Evolutionary conservation across 192 early-diverging fungal species (phyloP).

Genomic region (Gamsiella multidivaricata): DNA sequence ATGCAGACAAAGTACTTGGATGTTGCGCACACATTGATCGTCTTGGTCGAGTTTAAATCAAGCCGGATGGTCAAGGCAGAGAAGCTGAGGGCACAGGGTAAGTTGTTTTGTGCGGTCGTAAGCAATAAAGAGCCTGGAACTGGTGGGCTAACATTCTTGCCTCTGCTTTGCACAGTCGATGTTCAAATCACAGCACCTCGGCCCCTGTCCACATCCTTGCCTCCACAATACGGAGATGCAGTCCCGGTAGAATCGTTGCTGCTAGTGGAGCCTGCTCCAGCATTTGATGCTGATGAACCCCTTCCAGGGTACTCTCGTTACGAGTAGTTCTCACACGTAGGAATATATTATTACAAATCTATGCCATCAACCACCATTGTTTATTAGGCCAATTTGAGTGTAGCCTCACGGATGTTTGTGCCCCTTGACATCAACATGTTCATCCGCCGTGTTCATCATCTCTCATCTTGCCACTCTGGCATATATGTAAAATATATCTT

Average conservation of each 20-base stretch:
- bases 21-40: conserved; percentile 6
- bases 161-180: conserved; percentile 8
- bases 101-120: conserved; percentile 6
- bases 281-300: conserved; percentile 2
- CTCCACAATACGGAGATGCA: conserved; percentile 18
- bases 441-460: too few relatives aligned
- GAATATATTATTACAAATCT: too few relatives aligned
- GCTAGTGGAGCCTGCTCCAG: not conserved
- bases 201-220: not conserved
- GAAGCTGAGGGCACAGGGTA: conserved; percentile 16
- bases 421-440: too few relatives aligned
- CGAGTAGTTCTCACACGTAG: conserved; percentile 4
- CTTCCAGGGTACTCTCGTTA: conserved; percentile 20
- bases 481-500: too few relatives aligned
- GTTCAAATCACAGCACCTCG: conserved; percentile 12
- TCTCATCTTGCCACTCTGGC: too few relatives aligned
- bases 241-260: conserved; percentile 7
- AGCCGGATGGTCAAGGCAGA: conserved; percentile 11
- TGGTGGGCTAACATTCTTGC: too few relatives aligned
- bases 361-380: too few relatives aligned
- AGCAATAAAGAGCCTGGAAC: too few relatives aligned
- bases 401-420: too few relatives aligned
- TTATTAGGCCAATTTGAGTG: too few relatives aligned
- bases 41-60: conserved; percentile 12
- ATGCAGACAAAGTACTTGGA: conserved; percentile 25